Conservation (phyloP, 306 rosid genomes). For the Lotus japonicus region DNA sequence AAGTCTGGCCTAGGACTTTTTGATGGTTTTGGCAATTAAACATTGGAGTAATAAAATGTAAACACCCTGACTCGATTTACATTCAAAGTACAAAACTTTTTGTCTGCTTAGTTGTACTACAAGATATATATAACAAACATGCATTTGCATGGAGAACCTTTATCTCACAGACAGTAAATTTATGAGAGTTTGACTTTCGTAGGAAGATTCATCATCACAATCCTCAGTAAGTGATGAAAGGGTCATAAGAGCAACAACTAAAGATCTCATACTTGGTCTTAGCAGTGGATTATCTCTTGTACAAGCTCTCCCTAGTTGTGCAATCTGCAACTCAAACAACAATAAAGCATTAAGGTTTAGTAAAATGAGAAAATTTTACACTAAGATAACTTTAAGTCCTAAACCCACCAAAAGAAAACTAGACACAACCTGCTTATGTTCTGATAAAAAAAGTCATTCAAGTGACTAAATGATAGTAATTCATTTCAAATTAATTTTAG, state of each 20-base stretch:
- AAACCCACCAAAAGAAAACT: too few species aligned
- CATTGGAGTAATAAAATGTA: not conserved
- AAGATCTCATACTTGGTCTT: conserved; percentile 87
- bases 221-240: conserved; percentile 58
- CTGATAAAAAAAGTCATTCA: too few species aligned
- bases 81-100: not conserved
- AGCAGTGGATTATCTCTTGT: conserved; percentile 69
- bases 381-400: too few species aligned
- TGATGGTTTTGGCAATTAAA: not conserved
- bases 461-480: too few species aligned
- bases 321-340: conserved; percentile 48
- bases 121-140: not conserved
- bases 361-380: not conserved
- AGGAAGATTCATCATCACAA: conserved; percentile 61
- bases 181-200: conserved; percentile 58
- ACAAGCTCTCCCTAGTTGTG: conserved; percentile 73
- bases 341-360: not conserved
- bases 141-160: not conserved
- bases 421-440: too few species aligned
- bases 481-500: too few species aligned
- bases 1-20: not conserved
- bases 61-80: not conserved
- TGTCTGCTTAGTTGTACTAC: too few species aligned
- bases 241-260: conserved; percentile 86
- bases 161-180: conserved; percentile 69